phyloP scores from a whole-genome alignment of 345 rosid genomes.

The Dipteronia sinensis region DNA sequence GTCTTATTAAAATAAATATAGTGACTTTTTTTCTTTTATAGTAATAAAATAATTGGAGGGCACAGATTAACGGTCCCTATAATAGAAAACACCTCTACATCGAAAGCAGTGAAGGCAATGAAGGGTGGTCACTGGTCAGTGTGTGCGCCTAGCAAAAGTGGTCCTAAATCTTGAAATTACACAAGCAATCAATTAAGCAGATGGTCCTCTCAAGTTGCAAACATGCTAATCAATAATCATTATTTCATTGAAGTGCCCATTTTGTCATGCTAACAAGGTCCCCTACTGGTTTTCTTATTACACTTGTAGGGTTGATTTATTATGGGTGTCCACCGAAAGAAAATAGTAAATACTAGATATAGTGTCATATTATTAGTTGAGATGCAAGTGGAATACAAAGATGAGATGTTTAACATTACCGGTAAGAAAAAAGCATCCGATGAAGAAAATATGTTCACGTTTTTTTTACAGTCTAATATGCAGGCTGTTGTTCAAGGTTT shows the following conservation, averaged over 20 bases:
- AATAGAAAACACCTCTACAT: not conserved
- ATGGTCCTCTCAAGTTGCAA: slow-evolving; percentile 22
- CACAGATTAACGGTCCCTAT: too few relatives aligned
- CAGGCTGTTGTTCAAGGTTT: too few relatives aligned
- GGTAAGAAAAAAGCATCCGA: not conserved
- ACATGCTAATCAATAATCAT: not conserved
- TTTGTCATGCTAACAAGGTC: slow-evolving; percentile 14
- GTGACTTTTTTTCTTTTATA: too few relatives aligned
- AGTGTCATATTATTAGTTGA: too few relatives aligned
- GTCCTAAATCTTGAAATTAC: slow-evolving; percentile 25
- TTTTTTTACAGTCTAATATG: too few relatives aligned
- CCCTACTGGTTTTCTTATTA: not conserved
- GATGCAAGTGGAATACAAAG: too few relatives aligned
- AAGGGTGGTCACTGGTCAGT: too few relatives aligned
- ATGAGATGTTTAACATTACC: too few relatives aligned
- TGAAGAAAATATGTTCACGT: not conserved
- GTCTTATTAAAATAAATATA: too few relatives aligned
- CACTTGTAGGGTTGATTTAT: not conserved
- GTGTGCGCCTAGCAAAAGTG: slow-evolving; percentile 5
- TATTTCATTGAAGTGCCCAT: not conserved
- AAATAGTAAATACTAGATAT: too few relatives aligned
- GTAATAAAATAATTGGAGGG: too few relatives aligned
- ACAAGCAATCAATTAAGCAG: not conserved
- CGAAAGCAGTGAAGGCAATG: too few relatives aligned
- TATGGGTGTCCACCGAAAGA: not conserved